Evolutionary conservation across 1,284 basidiomycete species (phyloP).

Genomic region (Ceratorhiza oryzae-sativae): DNA sequence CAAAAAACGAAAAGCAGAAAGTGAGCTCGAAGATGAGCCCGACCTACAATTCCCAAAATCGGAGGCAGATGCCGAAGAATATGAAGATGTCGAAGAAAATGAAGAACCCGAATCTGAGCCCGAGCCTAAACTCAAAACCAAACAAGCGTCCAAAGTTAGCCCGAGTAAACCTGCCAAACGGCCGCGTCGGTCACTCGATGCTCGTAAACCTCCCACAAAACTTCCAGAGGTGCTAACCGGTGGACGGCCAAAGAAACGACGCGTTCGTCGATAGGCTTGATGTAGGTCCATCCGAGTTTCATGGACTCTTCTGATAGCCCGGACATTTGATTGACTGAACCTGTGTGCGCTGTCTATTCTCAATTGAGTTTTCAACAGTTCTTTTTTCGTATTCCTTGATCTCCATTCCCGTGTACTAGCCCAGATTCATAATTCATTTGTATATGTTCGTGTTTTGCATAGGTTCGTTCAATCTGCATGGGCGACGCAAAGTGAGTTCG

Average conservation of each 20-base stretch:
- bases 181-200: conserved; percentile 6
- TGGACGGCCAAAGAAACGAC: conserved; percentile 15
- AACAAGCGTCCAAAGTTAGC: neutral
- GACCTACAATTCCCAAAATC: neutral
- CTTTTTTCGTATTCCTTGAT: neutral
- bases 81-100: conserved; percentile 19
- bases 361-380: neutral
- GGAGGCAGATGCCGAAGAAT: conserved; percentile 13
- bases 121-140: neutral
- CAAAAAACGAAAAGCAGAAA: conserved; percentile 25
- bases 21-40: neutral
- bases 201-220: conserved; percentile 18
- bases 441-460: neutral
- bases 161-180: conserved; percentile 8
- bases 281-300: neutral
- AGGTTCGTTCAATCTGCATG: neutral
- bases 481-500: neutral
- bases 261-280: conserved; percentile 10
- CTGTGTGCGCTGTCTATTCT: neutral
- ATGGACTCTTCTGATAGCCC: neutral
- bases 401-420: neutral
- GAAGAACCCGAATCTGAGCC: conserved; percentile 10
- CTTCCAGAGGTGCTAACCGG: neutral
- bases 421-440: conserved; percentile 4
- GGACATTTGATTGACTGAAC: conserved; percentile 1